Conservation (phyloP, 192 early-diverging fungal genomes). For the Chytriomyces sp. region DNA sequence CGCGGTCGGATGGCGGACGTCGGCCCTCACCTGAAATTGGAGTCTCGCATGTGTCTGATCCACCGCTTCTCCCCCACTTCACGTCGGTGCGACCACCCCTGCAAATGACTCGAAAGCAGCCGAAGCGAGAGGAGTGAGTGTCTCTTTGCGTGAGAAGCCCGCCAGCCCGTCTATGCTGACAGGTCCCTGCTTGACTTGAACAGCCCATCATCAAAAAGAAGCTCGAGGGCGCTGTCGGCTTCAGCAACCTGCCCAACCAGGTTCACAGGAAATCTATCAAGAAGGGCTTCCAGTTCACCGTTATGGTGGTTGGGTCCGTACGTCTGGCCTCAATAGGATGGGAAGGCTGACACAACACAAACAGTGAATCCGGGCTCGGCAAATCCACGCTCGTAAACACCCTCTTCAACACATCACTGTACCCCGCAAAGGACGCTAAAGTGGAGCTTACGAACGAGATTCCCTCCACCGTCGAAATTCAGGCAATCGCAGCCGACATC, state of each 20-base stretch:
- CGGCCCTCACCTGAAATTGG: too few species aligned
- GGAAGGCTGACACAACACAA: background rate
- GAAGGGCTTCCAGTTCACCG: conserved; percentile 88
- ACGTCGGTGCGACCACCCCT: too few species aligned
- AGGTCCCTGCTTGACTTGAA: background rate
- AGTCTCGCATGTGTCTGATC: too few species aligned
- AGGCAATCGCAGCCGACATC: conserved; percentile 50
- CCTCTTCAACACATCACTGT: conserved; percentile 72
- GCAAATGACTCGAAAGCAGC: background rate
- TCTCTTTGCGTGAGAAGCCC: too few species aligned
- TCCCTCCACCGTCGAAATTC: conserved; percentile 63
- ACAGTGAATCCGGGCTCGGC: conserved; percentile 62
- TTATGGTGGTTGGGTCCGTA: conserved; percentile 63
- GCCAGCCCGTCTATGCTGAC: too few species aligned
- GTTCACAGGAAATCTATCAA: conserved; percentile 91
- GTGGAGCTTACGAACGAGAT: conserved; percentile 66
- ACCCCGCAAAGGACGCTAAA: conserved; percentile 77
- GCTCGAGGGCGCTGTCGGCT: conserved; percentile 55
- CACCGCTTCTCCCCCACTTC: too few species aligned
- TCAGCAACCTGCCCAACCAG: conserved; percentile 62
- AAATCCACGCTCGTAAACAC: conserved; percentile 69
- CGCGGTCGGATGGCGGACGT: too few species aligned
- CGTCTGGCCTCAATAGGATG: background rate
- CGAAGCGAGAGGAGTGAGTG: background rate
- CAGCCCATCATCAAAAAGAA: conserved; percentile 58